Conservation (phyloP, 2,329 filamentous ascomycete genomes). For the Penicillium capsulatum region DNA sequence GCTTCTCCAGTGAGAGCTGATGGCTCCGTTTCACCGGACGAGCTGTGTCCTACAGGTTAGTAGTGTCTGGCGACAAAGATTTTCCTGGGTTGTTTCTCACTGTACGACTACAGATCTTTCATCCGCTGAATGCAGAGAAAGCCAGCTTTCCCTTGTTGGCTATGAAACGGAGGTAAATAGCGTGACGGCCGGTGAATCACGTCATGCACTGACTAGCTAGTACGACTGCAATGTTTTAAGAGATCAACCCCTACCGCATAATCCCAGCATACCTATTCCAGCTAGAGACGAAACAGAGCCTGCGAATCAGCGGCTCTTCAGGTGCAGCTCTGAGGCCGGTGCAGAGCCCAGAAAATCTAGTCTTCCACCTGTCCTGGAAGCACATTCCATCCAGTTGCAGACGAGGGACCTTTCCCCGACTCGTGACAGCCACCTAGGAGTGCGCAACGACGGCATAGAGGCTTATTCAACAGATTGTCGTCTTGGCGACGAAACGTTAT, state of each 20-base stretch:
- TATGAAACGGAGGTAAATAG: constrained; percentile 1
- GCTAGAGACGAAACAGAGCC: constrained; percentile 5
- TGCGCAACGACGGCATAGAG: background rate
- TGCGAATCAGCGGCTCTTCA: constrained; percentile 1
- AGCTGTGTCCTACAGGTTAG: constrained; percentile 1
- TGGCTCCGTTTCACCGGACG: background rate
- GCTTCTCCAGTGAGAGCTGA: background rate
- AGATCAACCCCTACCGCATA: background rate
- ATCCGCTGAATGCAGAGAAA: background rate
- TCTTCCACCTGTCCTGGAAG: background rate
- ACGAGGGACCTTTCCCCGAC: too few species aligned
- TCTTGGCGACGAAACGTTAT: background rate
- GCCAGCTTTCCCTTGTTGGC: background rate
- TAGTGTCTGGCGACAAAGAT: background rate
- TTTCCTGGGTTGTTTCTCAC: background rate
- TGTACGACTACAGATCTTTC: constrained; percentile 1
- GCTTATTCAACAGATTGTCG: background rate
- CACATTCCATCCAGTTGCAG: too few species aligned
- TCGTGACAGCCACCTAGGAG: background rate
- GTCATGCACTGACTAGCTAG: background rate
- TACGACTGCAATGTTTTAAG: background rate
- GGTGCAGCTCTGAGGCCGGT: background rate
- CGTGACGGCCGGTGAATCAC: background rate
- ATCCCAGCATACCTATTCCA: constrained; percentile 3
- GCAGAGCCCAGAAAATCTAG: background rate